Evolutionary conservation across 179 eudicot genomes (phyloP), one percentile per base, ranked within the genome.

Genomic region (Silene coronaria): DNA sequence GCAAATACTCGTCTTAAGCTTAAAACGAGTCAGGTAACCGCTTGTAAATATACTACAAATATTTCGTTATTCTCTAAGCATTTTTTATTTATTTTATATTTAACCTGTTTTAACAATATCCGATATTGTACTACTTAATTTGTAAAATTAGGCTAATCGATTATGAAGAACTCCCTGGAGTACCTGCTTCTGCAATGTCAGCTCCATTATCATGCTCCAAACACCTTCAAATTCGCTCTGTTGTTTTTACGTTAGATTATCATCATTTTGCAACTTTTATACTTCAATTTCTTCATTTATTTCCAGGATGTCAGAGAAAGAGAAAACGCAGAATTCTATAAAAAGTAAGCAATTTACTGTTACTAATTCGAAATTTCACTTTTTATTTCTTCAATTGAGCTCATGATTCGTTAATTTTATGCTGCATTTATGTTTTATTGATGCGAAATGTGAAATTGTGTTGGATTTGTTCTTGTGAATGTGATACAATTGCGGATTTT

Each of bases 401-500:
- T 36, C 22, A 23, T 65, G 30, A 66, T 68, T 76, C 17, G 28
- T 16, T 13, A 59, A 48, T 38, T 76, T 45, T 48, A 22, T n/a
- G 19, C 36, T 46, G 13, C 30, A 22, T 30, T 71, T 74, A 32
- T 9, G 58, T 1, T 30, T 64, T 27, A 51, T 13, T 27, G n/a
- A 6, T 23, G 45, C 10, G 13, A 4, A 16, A 1, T 67, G 23
- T 60, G 14, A 42, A 72, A 60, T 75, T 77, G 79, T 77, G 75
- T 74, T 76, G 30, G 84, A 81, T 36, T 78, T 81, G 28, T 77
- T 81, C 4, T 42, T 68, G 80, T 30, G 73, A 69, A 77, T 81
- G 84, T 81, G 78, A 34, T 77, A 71, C 58, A 81, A 81, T 7
- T 60, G 77, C 79, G 11, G 79, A 82, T 71, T 78, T 75, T 19